Percentiles rank a stretch among this genome's conserved stretches.
phyloP scores from a whole-genome alignment of 2,329 filamentous ascomycete genomes.

The Ceratocystiopsis minuta region DNA sequence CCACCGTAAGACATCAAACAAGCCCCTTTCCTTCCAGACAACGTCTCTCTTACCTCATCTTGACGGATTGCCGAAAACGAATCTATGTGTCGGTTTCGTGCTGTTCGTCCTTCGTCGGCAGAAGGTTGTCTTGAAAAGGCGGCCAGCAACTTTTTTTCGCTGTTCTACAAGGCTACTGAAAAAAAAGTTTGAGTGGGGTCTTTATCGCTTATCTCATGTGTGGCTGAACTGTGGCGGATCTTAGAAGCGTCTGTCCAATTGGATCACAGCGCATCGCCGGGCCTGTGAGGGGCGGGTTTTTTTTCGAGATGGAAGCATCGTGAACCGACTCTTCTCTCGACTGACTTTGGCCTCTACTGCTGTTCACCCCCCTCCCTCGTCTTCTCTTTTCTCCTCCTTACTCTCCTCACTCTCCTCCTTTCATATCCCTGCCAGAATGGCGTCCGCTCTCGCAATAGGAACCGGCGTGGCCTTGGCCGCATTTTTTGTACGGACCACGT shows the following conservation, averaged over 20 bases:
- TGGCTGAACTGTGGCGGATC: slow-evolving; percentile 4
- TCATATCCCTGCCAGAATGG: slow-evolving; percentile 33
- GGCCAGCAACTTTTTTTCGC: neutral
- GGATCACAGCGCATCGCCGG: neutral
- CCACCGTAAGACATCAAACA: too few species aligned
- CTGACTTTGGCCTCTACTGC: too few species aligned
- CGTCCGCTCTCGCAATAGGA: slow-evolving; percentile 39
- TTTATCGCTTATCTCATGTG: slow-evolving; percentile 8
- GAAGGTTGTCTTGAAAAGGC: neutral
- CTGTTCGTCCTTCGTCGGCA: neutral
- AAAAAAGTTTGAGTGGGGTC: slow-evolving; percentile 9
- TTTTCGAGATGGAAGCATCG: neutral
- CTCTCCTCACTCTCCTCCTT: neutral
- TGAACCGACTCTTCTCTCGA: neutral
- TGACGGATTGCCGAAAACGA: neutral
- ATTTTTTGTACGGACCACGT: slow-evolving; percentile 31
- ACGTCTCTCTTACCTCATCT: slow-evolving; percentile 5
- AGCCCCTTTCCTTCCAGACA: too few species aligned
- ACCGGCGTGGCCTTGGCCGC: slow-evolving; percentile 45
- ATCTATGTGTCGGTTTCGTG: neutral
- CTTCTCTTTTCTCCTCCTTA: neutral
- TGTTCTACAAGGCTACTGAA: neutral
- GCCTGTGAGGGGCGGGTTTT: neutral
- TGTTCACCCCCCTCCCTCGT: too few species aligned
- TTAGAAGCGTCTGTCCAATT: neutral